A percentile compares a stretch with the other conserved stretches of the same genome.
Conservation (phyloP, 345 rosid genomes). For the Raphanus sativus region DNA sequence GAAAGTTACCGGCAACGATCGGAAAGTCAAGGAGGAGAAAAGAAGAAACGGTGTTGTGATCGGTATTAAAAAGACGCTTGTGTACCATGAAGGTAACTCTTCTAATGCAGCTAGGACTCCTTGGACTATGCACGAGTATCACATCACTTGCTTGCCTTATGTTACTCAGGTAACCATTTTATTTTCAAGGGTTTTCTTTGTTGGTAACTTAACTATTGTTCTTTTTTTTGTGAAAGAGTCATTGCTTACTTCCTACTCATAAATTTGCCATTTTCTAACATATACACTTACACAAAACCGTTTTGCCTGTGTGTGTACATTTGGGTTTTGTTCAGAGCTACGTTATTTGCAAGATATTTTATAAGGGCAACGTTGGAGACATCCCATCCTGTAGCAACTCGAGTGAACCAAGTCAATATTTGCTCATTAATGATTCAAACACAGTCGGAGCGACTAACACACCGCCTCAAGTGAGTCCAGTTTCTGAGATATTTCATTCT, state of each 20-base stretch:
- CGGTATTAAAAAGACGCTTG: constrained; percentile 48
- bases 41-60: constrained; percentile 21
- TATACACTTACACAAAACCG: not conserved
- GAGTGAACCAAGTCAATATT: not conserved
- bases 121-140: constrained; percentile 42
- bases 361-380: not conserved
- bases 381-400: not conserved
- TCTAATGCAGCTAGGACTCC: constrained; percentile 7
- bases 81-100: constrained; percentile 25
- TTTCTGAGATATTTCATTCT: not conserved
- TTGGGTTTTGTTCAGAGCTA: not conserved
- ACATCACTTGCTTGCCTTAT: constrained; percentile 26
- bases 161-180: not conserved
- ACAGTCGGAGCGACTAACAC: not conserved
- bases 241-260: not conserved
- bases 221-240: no score
- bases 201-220: no score
- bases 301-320: not conserved
- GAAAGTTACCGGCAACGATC: constrained; percentile 47
- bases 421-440: not conserved
- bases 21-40: constrained; percentile 25
- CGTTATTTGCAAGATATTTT: constrained; percentile 1
- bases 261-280: not conserved
- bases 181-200: not conserved
- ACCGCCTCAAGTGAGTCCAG: constrained; percentile 8